Conservation (phyloP, 352 stramenopile species). For the Pythium scleroteichum region DNA sequence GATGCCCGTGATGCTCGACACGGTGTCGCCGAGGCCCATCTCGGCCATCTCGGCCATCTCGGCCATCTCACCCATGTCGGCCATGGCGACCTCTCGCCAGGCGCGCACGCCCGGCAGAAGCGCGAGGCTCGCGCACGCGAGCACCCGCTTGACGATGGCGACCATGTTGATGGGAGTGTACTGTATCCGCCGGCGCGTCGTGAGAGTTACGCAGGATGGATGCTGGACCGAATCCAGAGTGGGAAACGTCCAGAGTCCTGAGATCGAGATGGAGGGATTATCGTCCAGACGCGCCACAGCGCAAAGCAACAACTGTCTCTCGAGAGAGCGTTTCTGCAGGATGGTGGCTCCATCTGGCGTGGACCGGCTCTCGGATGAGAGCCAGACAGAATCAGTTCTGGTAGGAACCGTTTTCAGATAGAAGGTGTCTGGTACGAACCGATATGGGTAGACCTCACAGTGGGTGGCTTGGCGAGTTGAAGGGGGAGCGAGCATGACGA, state of each 20-base stretch:
- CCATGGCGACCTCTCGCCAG: constrained; percentile 24
- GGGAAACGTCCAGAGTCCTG: neutral
- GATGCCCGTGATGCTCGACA: constrained; percentile 20
- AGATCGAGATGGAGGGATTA: too few species aligned
- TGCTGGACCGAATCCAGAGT: constrained; percentile 27
- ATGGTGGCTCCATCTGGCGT: constrained; percentile 1
- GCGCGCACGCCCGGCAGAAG: constrained; percentile 8
- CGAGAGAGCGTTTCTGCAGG: neutral
- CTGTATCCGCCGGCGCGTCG: constrained; percentile 21
- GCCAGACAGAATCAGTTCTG: neutral
- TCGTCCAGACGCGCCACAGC: neutral
- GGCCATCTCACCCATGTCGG: constrained; percentile 9
- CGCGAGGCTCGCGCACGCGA: constrained; percentile 4
- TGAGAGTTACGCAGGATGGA: constrained; percentile 18
- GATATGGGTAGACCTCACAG: constrained; percentile 7
- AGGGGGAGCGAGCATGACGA: constrained; percentile 15
- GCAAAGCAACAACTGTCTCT: constrained; percentile 3
- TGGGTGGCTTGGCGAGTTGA: constrained; percentile 17
- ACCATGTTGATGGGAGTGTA: neutral
- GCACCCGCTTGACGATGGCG: neutral
- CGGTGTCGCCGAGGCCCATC: neutral
- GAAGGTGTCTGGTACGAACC: constrained; percentile 5
- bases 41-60: constrained; percentile 13
- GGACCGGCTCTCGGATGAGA: constrained; percentile 18
- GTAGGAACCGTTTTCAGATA: constrained; percentile 6